Percentiles rank a stretch among this genome's conserved stretches.
phyloP scores from a whole-genome alignment of 73 alveolate species.

The Tetrahymena thermophila region DNA sequence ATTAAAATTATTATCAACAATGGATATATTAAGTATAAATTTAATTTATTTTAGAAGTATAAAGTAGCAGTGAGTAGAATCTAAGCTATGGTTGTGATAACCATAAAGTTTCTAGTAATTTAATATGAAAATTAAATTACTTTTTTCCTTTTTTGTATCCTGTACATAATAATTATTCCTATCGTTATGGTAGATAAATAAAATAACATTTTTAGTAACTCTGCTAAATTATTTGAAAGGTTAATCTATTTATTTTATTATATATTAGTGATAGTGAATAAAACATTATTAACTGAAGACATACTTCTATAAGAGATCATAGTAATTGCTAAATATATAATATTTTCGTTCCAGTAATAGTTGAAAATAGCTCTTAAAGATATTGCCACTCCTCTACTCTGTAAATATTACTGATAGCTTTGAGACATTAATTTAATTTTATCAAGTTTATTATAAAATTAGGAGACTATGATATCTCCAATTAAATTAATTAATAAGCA shows the following conservation, averaged over 20 bases:
- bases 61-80: background rate
- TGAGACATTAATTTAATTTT: background rate
- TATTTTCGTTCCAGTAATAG: background rate
- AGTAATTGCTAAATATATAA: background rate
- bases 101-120: too few species aligned
- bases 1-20: background rate
- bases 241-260: background rate
- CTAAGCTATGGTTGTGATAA: background rate
- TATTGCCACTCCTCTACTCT: background rate
- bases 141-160: too few species aligned
- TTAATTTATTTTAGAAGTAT: background rate
- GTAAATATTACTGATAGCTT: background rate
- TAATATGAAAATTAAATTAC: too few species aligned
- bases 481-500: background rate
- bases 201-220: too few species aligned
- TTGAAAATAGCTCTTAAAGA: background rate
- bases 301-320: background rate
- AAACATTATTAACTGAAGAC: background rate
- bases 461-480: background rate
- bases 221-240: too few species aligned
- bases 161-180: too few species aligned
- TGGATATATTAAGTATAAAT: background rate
- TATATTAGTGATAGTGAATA: background rate
- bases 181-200: too few species aligned
- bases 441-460: background rate